These are phyloP conservation scores for Alternaria gaisen DNA, from an alignment of 2,329 filamentous ascomycete genomes.

Conservation along the genomic window DNA sequence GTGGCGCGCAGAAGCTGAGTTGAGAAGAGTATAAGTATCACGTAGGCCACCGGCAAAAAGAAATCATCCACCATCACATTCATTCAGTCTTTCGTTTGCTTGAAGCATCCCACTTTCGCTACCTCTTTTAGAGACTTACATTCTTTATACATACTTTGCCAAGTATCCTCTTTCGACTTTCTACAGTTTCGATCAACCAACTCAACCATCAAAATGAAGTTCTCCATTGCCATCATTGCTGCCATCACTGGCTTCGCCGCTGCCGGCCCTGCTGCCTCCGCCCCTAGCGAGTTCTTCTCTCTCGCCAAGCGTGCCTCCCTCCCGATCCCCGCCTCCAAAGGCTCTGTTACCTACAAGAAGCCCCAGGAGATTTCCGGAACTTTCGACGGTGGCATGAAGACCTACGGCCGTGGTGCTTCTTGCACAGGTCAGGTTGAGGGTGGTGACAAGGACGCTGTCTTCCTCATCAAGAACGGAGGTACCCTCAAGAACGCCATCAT, in stretches of 20 bases:
- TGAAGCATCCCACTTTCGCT: conserved; percentile 34
- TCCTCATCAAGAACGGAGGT: conserved; percentile 61
- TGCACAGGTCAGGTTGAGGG: conserved; percentile 58
- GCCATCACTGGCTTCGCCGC: conserved; percentile 40
- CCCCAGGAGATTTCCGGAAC: conserved; percentile 34
- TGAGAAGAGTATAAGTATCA: conserved; percentile 22
- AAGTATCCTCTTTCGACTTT: conserved; percentile 22
- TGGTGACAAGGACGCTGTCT: conserved; percentile 60
- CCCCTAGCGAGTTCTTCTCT: conserved; percentile 36
- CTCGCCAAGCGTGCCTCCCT: conserved; percentile 43
- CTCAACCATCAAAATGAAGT: conserved; percentile 45
- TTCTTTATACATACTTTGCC: conserved; percentile 33
- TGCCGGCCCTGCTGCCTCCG: conserved; percentile 36
- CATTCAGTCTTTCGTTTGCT: conserved; percentile 35
- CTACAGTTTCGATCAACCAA: conserved; percentile 19
- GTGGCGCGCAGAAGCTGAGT: neutral
- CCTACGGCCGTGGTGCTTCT: conserved; percentile 43
- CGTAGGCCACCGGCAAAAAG: conserved; percentile 5
- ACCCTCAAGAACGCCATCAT: conserved; percentile 66
- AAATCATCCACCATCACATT: conserved; percentile 25
- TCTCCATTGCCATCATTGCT: conserved; percentile 36
- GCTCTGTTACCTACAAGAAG: conserved; percentile 40
- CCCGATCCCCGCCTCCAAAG: conserved; percentile 44
- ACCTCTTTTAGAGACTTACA: conserved; percentile 20
- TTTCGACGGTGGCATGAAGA: conserved; percentile 48